Evolutionary conservation across 2,329 filamentous ascomycete species (phyloP).

Genomic region (Thielaviopsis populi): DNA sequence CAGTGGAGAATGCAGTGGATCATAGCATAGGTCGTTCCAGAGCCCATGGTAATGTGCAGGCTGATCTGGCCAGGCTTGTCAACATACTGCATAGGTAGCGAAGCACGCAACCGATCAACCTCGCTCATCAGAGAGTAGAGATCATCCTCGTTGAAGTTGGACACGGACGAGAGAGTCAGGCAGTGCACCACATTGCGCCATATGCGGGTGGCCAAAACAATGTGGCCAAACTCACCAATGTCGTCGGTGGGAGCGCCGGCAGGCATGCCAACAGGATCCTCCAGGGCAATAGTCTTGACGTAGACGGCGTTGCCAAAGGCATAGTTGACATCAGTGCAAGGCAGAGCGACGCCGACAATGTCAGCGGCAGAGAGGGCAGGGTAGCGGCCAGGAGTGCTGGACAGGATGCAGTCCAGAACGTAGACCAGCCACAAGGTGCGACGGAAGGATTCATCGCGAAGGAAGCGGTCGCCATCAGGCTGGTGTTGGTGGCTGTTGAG

Average conservation of each 20-base stretch:
- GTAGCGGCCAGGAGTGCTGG: constrained; percentile 45
- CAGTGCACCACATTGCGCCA: constrained; percentile 49
- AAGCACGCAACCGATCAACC: constrained; percentile 39
- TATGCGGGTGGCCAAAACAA: constrained; percentile 44
- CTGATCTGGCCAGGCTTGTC: constrained; percentile 47
- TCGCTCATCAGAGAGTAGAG: constrained; percentile 37
- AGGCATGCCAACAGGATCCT: constrained; percentile 27
- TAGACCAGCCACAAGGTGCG: constrained; percentile 49
- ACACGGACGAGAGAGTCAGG: constrained; percentile 38
- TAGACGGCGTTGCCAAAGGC: constrained; percentile 45
- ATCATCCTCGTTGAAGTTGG: constrained; percentile 39
- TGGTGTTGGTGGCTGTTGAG: constrained; percentile 39
- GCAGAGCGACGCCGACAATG: constrained; percentile 39
- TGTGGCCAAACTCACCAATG: constrained; percentile 46
- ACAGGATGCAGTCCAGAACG: constrained; percentile 47
- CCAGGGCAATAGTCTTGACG: constrained; percentile 38
- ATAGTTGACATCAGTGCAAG: constrained; percentile 47
- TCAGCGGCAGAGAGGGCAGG: constrained; percentile 41
- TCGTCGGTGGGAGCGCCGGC: constrained; percentile 31
- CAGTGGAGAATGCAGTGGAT: constrained; percentile 47
- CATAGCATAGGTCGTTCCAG: constrained; percentile 47
- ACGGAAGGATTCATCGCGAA: constrained; percentile 46
- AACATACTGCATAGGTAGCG: constrained; percentile 43
- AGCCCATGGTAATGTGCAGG: constrained; percentile 49
- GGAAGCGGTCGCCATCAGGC: constrained; percentile 41